Base-by-base conservation (phyloP, 73 alveolate species). In the Urostyla sp. region DNA sequence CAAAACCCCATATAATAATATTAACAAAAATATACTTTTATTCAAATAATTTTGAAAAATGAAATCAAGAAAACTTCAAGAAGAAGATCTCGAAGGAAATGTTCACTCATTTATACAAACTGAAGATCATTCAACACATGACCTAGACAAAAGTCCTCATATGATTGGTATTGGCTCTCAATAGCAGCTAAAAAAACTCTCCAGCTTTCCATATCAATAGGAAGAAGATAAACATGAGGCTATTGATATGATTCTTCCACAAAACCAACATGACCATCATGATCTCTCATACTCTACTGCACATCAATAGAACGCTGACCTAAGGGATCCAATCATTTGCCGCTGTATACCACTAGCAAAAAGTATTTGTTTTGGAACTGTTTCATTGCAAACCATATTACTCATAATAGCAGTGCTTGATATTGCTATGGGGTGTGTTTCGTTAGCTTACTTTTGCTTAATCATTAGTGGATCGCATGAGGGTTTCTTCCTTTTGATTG, bases 271-370 rank as follows among this genome's bases (percentile, higher is more conserved):
- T n/a, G n/a, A n/a, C n/a, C n/a, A n/a, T n/a, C n/a, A n/a, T n/a
- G n/a, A n/a, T n/a, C n/a, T n/a, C n/a, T n/a, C n/a, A n/a, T n/a
- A n/a, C n/a, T n/a, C n/a, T n/a, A n/a, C n/a, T n/a, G n/a, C n/a
- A n/a, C n/a, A n/a, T n/a, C n/a, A n/a, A n/a, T n/a, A n/a, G n/a
- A n/a, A n/a, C n/a, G n/a, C n/a, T n/a, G n/a, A n/a, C n/a, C n/a
- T n/a, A n/a, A 37, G 77, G 31, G 77, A 59, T 10, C 77, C 77
- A 3, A 59, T 34, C 16, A 34, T 59, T 37, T 59, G 77, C 34
- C 20, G 23, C 36, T 37, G 52, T 16, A 59, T 59, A 6, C 77
- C 77, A n/a, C 58, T 59, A 31, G 52, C 77, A 8, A 59, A 37
- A 20, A 55, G 77, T 4, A 38, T 59, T 4, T 59, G 52, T 59